Base-by-base conservation (phyloP, 805 yeast species). In the Millerago galiae region DNA sequence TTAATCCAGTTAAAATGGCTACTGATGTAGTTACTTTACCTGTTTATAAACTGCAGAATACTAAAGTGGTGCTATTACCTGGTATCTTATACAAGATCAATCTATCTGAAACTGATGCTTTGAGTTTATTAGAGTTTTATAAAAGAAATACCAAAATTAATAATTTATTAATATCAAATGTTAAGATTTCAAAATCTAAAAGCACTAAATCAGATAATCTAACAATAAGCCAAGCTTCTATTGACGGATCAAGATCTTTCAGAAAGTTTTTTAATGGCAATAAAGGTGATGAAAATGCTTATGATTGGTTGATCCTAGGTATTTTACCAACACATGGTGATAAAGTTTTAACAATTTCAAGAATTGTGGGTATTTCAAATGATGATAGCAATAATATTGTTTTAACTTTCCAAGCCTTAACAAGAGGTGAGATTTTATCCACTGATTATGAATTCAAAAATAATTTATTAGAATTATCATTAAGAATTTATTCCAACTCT, bases 51-150 rank as follows among this genome's bases (percentile, higher is more conserved):
- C 48, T 54, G 5, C 8, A 43, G 1, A 41, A 40, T 8, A 41
- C 64, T 2, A 37, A 54, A 1, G 54, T 69, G 40, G 76, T 81
- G 12, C 67, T 79, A 26, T 52, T 80, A 8, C 86, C 88, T 1
- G 85, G 85, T 0, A 72, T 80, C 33, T 66, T 78, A 18, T 81
- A 80, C 59, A 72, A 75, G 43, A 75, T 80, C n/a, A 65, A 75
- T 2, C 72, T 78, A 41, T 58, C 70, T 14, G 63, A 70, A 41
- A 60, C 64, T 41, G 67, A 70, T 40, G 81, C 78, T 1, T 66
- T 72, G 10, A 63, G 70, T 3, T 56, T 79, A 15, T 58, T 78
- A 34, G 61, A 68, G 17, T 63, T 72, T 24, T 75, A 63, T 53
- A 56, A 58, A 38, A 42, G 45, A 7, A 49, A 52, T 37, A 31